A percentile compares a stretch with the other conserved stretches of the same genome.
Conservation (phyloP, 2,329 filamentous ascomycete genomes). For the Penicillium hordei region DNA sequence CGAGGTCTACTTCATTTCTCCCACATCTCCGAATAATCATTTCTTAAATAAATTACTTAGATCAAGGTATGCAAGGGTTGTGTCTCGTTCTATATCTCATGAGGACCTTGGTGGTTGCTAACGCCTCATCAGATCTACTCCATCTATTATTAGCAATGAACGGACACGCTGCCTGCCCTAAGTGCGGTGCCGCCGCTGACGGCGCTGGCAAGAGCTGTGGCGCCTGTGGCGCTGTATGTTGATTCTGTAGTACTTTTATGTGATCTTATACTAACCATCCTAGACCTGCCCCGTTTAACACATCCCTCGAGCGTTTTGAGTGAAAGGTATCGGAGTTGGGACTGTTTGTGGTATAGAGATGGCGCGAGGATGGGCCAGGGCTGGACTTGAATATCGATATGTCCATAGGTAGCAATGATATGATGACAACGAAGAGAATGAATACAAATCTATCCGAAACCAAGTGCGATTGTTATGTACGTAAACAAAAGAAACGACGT, state of each 20-base stretch:
- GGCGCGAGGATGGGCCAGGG: neutral
- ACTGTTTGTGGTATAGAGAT: neutral
- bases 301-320: neutral
- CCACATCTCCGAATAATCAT: neutral
- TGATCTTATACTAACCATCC: conserved; percentile 4
- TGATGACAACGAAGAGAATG: conserved; percentile 2
- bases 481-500: conserved; percentile 12
- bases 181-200: conserved; percentile 18
- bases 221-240: conserved; percentile 26
- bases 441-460: conserved; percentile 1
- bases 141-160: conserved; percentile 19
- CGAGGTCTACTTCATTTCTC: neutral
- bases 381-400: neutral
- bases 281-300: conserved; percentile 25
- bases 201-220: conserved; percentile 23
- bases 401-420: conserved; percentile 1
- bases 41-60: neutral
- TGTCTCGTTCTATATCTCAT: neutral
- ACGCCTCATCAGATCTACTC: conserved; percentile 1
- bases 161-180: conserved; percentile 25
- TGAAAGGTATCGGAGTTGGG: neutral
- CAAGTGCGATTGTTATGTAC: conserved; percentile 21
- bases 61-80: neutral
- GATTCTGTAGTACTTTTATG: neutral
- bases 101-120: conserved; percentile 7